Evolutionary conservation across 2,329 filamentous ascomycete genomes (phyloP), one percentile per base, ranked within the genome.

Genomic region (Fusarium scirpi): DNA sequence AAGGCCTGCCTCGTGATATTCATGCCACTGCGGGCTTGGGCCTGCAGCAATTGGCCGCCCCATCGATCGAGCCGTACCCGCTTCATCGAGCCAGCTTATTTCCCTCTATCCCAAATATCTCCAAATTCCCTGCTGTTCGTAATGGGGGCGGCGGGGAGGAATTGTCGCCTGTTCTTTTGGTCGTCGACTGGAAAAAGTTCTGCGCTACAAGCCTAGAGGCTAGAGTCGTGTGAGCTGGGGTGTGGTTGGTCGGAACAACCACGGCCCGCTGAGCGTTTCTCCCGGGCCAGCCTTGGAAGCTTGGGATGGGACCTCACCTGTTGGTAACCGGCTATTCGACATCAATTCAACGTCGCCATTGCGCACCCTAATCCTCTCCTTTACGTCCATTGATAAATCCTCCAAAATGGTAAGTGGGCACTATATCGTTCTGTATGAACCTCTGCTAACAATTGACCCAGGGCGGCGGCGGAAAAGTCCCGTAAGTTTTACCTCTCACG

Each of bases 401-500:
- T 80, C 81, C 82, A 89, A 85, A 78, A 90, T 90, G 88, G 88
- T 89, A 80, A 77, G 84, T 76, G 22, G 4, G 2, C 16, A 22
- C 7, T 3, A 9, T 32, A 15, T 12, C 2, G 10, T 9, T 7
- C 11, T 11, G 12, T 43, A 30, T 27, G 46, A 30, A 27, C 54
- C 38, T 32, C 49, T 38, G 73, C 85, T 89, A 80, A 88, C 80
- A 71, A 56, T 62, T 67, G 66, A 70, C 57, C 25, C 71, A 91
- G 91, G 92, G 92, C 85, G 92, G 92, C 84, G 94, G 94, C 85
- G 91, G 89, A 80, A 83, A 82, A 81, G 81, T 88, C 77, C 85
- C 85, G 86, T 88, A 82, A 86, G 84, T 64, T 81, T 65, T 65
- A 47, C 60, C 67, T 64, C 48, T 51, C 69, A 62, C 75, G 72